Evolutionary conservation across 805 yeast species (phyloP), one percentile per base, ranked within the genome.

Genomic region (Lipomyces orientalis): DNA sequence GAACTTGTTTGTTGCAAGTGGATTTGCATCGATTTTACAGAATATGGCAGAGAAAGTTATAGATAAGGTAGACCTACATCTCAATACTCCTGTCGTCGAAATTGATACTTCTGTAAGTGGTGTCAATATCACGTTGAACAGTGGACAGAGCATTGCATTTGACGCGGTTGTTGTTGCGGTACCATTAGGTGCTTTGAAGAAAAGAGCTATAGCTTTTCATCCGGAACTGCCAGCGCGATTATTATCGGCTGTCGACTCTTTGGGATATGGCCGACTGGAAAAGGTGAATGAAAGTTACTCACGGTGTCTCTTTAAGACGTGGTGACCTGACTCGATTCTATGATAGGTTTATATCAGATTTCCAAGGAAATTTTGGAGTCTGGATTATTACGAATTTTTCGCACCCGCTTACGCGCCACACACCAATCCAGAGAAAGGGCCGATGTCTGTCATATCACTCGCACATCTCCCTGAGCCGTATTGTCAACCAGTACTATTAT

Each of bases 181-280:
- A 12, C 79, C 79, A 46, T 71, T 76, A 2, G 79, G 79, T 10
- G 72, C 67, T 22, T 64, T 76, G 52, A 73, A 77, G 69, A 35
- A 54, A 19, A 62, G 66, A 25, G 68, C 66, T 62, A 66, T 76
- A 16, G 29, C 64, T 34, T 70, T 76, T 62, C 37, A 60, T 25
- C 78, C 79, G 12, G 61, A 61, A 10, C 68, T 77, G 33, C 73
- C 74, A 22, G 29, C 54, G 8, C 67, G 68, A 19, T 58, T 65
- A 35, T 33, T 59, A 31, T 54, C 64, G 3, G 73, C 77, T 8
- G 61, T 76, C 29, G 59, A 64, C 31, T 64, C 69, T 60, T 58
- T 75, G 9, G 75, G 75, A 9, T 76, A 67, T 61, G 78, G 76
- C 16, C 62, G 73, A 9, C 69, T 76, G 29, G 79, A 78, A 60